Conservation (phyloP, 2,329 filamentous ascomycete genomes). For the Pseudogymnoascus sp. region DNA sequence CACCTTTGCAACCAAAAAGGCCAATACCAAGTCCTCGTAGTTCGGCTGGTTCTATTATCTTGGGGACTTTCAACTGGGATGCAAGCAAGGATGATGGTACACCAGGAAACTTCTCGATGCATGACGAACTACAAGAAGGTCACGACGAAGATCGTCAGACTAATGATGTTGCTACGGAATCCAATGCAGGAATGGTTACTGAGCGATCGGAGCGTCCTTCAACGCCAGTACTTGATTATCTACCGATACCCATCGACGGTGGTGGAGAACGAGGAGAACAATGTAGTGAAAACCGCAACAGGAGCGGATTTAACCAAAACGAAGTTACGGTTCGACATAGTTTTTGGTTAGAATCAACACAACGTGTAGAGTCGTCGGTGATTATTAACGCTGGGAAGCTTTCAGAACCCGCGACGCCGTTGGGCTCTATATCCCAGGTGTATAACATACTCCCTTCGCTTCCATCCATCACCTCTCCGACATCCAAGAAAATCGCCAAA, state of each 20-base stretch:
- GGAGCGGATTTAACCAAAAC: neutral
- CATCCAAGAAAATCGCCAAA: neutral
- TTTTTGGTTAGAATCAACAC: neutral
- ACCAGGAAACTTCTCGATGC: neutral
- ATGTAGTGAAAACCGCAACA: neutral
- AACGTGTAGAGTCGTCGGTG: neutral
- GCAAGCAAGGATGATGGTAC: neutral
- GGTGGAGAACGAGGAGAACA: neutral
- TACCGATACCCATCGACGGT: neutral
- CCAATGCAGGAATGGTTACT: neutral
- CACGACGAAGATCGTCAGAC: neutral
- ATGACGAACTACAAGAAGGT: neutral
- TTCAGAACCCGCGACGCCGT: neutral
- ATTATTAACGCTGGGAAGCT: neutral
- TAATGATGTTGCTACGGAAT: neutral
- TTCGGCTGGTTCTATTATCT: neutral
- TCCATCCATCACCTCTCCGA: neutral
- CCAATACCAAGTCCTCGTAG: neutral
- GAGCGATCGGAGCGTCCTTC: neutral
- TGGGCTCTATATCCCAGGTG: neutral
- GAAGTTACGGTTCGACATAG: neutral
- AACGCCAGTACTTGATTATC: neutral
- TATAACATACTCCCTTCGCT: neutral
- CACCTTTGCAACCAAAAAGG: neutral
- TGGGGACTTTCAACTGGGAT: constrained; percentile 6